Evolutionary conservation across 345 rosid species (phyloP).

Genomic region (Geranium rotundifolium): DNA sequence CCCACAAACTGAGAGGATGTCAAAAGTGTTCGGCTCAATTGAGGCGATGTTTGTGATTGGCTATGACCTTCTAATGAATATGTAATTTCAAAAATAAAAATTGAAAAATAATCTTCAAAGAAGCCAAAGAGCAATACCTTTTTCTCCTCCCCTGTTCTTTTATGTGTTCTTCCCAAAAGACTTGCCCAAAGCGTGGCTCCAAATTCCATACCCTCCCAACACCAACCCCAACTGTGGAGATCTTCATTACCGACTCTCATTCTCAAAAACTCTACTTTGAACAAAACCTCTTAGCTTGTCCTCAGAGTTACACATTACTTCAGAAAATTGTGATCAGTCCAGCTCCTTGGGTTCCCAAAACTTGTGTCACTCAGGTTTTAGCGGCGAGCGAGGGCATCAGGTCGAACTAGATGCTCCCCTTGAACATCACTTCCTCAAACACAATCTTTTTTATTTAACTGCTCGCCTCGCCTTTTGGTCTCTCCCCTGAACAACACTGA

Average conservation of each 20-base stretch:
- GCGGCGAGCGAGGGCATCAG: constrained; percentile 33
- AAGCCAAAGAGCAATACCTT: not conserved
- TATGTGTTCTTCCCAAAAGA: constrained; percentile 22
- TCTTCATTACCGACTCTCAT: constrained; percentile 25
- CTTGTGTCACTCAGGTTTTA: constrained; percentile 38
- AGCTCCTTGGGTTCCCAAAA: constrained; percentile 26
- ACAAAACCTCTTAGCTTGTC: constrained; percentile 45
- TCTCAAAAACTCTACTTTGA: constrained; percentile 40
- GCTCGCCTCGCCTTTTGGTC: constrained; percentile 47
- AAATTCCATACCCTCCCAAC: constrained; percentile 51
- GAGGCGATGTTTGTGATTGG: too few relatives aligned
- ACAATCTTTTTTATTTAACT: constrained; percentile 46
- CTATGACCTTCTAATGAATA: too few relatives aligned
- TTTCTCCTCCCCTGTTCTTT: constrained; percentile 3
- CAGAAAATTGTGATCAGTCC: constrained; percentile 43
- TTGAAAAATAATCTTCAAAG: too few relatives aligned
- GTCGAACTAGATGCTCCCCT: constrained; percentile 48
- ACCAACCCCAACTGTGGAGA: constrained; percentile 43
- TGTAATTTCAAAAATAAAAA: not conserved
- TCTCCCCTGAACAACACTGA: constrained; percentile 58
- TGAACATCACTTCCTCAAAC: constrained; percentile 48
- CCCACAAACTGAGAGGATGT: too few relatives aligned
- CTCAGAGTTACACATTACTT: constrained; percentile 21
- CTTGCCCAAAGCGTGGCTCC: constrained; percentile 42
- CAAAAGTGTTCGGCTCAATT: too few relatives aligned